A percentile compares a stretch with the other conserved stretches of the same genome.
These are phyloP conservation scores for Epichloe aotearoae DNA, from an alignment of 2,329 filamentous ascomycete genomes.

Conservation along the genomic window DNA sequence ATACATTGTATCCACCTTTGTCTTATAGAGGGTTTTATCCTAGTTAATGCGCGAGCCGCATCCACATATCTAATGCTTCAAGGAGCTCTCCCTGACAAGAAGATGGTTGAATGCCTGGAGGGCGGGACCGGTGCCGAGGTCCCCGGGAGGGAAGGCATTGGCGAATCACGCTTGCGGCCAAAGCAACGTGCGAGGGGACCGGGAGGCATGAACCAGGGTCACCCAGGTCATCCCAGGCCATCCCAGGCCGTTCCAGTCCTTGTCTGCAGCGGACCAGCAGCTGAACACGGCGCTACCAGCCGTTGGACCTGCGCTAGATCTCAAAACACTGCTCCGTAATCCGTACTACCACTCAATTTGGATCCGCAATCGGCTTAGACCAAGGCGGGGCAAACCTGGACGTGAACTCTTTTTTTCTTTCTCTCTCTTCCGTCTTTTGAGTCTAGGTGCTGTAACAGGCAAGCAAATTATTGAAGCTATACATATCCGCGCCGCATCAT, in stretches of 20 bases:
- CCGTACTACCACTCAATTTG: too few relatives aligned
- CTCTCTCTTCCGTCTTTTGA: neutral
- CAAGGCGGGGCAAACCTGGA: neutral
- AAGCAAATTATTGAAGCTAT: neutral
- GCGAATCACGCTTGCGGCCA: slow-evolving; percentile 12
- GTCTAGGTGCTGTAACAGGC: neutral
- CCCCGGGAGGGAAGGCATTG: slow-evolving; percentile 5
- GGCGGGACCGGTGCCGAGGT: neutral
- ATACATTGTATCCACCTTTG: too few relatives aligned
- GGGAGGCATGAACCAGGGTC: neutral
- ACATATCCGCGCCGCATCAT: slow-evolving; percentile 1
- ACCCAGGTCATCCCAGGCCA: neutral
- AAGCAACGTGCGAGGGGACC: slow-evolving; percentile 12
- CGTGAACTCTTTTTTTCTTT: neutral
- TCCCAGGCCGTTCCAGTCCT: neutral
- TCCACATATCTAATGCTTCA: too few relatives aligned
- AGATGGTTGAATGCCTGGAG: neutral
- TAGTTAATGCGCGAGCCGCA: too few relatives aligned
- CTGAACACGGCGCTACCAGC: neutral
- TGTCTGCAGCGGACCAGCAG: neutral
- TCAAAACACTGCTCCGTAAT: too few relatives aligned
- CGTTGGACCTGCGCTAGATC: neutral
- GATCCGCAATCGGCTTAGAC: too few relatives aligned
- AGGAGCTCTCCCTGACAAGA: too few relatives aligned
- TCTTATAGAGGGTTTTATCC: too few relatives aligned